A percentile compares a stretch with the other conserved stretches of the same genome.
These are phyloP conservation scores for Russula ochroleuca DNA, from an alignment of 768 basidiomycete genomes.

Conservation along the genomic window DNA sequence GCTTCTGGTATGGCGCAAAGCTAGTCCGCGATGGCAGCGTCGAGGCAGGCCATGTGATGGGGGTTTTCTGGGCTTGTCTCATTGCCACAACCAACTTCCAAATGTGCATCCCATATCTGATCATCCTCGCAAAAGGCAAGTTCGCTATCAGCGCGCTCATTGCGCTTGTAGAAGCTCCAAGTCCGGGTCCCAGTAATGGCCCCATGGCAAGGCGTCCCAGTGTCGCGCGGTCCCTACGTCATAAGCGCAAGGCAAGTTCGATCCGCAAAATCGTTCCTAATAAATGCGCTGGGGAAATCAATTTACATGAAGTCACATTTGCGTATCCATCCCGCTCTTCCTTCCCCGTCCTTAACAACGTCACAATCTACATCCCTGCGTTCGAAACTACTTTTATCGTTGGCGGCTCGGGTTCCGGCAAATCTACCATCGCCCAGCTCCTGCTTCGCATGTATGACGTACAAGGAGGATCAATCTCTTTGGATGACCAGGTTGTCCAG, in stretches of 20 bases:
- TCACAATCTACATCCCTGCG: conserved; percentile 66
- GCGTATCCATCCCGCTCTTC: conserved; percentile 70
- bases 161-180: conserved; percentile 48
- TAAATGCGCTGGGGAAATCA: conserved; percentile 67
- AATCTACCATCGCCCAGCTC: conserved; percentile 64
- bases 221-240: conserved; percentile 25
- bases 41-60: conserved; percentile 77
- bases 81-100: conserved; percentile 87
- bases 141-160: conserved; percentile 68
- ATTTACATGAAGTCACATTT: conserved; percentile 56
- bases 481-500: conserved; percentile 79
- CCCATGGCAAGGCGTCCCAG: conserved; percentile 27
- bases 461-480: conserved; percentile 56
- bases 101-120: conserved; percentile 77
- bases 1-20: conserved; percentile 92
- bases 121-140: conserved; percentile 78
- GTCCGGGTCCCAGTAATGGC: conserved; percentile 24
- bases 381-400: conserved; percentile 76
- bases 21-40: conserved; percentile 76
- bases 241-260: conserved; percentile 38
- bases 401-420: conserved; percentile 73
- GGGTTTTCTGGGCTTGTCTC: conserved; percentile 97
- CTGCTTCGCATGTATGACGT: conserved; percentile 71
- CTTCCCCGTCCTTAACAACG: conserved; percentile 51
- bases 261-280: conserved; percentile 64